Percentiles rank a stretch among this genome's conserved stretches.
Conservation (phyloP, 257 asterid species). For the Osmanthus fragrans region DNA sequence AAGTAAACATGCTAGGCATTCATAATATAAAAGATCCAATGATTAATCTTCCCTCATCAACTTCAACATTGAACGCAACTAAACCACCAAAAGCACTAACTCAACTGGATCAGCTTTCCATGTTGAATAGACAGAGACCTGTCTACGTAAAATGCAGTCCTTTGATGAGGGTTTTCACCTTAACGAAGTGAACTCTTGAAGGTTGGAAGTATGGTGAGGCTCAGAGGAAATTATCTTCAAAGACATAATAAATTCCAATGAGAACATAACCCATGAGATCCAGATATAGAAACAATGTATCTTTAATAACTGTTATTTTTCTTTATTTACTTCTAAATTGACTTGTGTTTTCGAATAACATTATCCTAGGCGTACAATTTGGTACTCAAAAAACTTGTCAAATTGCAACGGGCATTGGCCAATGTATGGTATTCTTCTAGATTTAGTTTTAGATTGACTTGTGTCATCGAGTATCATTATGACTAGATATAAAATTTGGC, state of each 20-base stretch:
- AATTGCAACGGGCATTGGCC: not conserved
- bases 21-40: conserved; percentile 13
- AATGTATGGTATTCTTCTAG: not conserved
- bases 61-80: conserved; percentile 95
- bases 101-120: too few relatives aligned
- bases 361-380: not conserved
- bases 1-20: too few relatives aligned
- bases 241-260: conserved; percentile 20
- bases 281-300: not conserved
- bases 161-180: conserved; percentile 99
- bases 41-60: conserved; percentile 70
- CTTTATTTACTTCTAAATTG: conserved; percentile 6
- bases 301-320: not conserved
- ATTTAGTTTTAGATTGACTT: conserved; percentile 13
- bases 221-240: conserved; percentile 78
- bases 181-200: conserved; percentile 82
- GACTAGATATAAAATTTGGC: not conserved
- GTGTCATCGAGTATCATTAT: not conserved
- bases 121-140: conserved; percentile 83
- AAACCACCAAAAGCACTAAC: conserved; percentile 52
- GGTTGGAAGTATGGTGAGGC: conserved; percentile 68
- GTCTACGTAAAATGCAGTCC: conserved; percentile 87
- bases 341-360: not conserved
- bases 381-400: not conserved
- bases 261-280: conserved; percentile 4